A percentile compares a stretch with the other conserved stretches of the same genome.
phyloP scores from a whole-genome alignment of 345 rosid species.

The Salix dunnii region DNA sequence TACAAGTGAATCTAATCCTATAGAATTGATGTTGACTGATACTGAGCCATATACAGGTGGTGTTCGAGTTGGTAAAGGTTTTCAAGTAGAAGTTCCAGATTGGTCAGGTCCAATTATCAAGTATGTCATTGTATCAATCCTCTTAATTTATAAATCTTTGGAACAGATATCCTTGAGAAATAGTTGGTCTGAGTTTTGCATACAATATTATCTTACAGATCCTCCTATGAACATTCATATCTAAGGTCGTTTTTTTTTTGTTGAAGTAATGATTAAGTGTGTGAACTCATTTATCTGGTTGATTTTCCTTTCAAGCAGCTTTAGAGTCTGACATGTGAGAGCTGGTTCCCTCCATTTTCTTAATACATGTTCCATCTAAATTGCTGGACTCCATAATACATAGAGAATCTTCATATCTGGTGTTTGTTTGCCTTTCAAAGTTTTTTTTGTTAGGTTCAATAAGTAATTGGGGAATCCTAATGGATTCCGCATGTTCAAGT shows the following conservation, averaged over 20 bases:
- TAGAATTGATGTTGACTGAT: slow-evolving; percentile 53
- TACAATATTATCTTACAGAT: neutral
- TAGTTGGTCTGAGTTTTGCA: neutral
- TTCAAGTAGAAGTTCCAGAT: slow-evolving; percentile 83
- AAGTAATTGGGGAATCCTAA: neutral
- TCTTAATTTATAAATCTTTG: neutral
- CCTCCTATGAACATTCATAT: neutral
- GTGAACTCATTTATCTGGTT: neutral
- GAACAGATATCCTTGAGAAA: neutral
- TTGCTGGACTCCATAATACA: neutral
- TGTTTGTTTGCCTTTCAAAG: neutral
- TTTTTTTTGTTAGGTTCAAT: neutral
- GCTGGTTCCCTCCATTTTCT: neutral
- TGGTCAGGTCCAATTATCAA: slow-evolving; percentile 64
- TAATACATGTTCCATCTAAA: neutral
- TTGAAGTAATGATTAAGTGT: neutral
- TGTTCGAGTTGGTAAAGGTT: slow-evolving; percentile 74
- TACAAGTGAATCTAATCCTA: slow-evolving; percentile 32
- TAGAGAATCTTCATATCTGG: neutral
- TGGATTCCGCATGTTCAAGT: neutral
- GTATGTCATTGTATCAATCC: slow-evolving; percentile 41
- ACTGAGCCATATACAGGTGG: slow-evolving; percentile 42
- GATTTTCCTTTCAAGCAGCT: neutral
- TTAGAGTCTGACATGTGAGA: neutral
- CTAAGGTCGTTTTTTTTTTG: neutral